Base-by-base conservation (phyloP, 2,329 filamentous ascomycete species). In the Juglanconis sp. region DNA sequence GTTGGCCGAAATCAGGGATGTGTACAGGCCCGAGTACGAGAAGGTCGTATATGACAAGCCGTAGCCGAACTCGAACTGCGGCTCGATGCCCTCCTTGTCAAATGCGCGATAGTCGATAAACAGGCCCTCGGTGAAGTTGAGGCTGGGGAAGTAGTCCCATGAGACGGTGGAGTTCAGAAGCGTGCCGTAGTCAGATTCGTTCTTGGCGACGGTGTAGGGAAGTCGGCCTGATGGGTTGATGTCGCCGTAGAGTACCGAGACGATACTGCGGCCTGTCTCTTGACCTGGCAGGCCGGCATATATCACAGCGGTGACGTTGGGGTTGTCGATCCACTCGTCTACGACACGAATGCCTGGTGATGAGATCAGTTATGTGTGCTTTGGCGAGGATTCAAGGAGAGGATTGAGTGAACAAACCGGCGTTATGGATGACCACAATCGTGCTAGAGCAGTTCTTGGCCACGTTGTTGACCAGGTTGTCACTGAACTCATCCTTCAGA, bases 231-330 rank as follows among this genome's bases (percentile, higher is more conserved):
- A 86, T 0, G 81, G 81, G 63, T 80, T 83, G 4, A 75, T 70
- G 2, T 82, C 76, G 24, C 85, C 86, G 65, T 86, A 87, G 0
- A 88, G 74, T 4, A 88, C 68, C 0, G 79, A 77, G 0, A 81
- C 80, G 6, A 87, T 67, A 0, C 83, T 80, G 1, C 74, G 72
- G 0, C 87, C 87, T 0, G 81, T 82, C 57, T 87, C 83, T 66
- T 89, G 84, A 1, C 87, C 87, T 0, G 86, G 86, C 0, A 88
- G 74, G 66, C 88, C 86, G 4, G 84, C 86, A 64, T 84, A 85
- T 0, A 90, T 75, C 13, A 90, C 75, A 1, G 81, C 85, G 0
- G 85, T 88, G 44, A 90, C 80, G 63, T 89, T 89, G 7, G 78
- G 74, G 62, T 90, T 80, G 52, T 88, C 81, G 60, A 85, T 76